Percentiles rank a stretch among this genome's conserved stretches.
phyloP scores from a whole-genome alignment of 306 rosid genomes.

The Oemleria cerasiformis region DNA sequence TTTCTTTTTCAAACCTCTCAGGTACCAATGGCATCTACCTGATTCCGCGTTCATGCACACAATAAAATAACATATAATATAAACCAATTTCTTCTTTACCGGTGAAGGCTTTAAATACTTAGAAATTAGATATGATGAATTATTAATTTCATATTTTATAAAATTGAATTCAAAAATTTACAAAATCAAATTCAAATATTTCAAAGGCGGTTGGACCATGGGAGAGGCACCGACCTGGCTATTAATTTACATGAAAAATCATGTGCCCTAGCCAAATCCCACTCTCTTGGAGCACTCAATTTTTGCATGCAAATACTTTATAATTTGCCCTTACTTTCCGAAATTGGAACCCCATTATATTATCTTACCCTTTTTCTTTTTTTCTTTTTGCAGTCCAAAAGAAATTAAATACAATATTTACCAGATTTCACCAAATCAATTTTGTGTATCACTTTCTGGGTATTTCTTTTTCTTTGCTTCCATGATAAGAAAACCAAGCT shows the following conservation, averaged over 20 bases:
- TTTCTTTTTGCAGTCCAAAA: not conserved
- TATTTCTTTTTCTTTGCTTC: no score
- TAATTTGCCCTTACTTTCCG: not conserved
- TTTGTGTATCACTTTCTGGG: no score
- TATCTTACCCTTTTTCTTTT: not conserved
- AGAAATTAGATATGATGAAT: no score
- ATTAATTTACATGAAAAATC: not conserved
- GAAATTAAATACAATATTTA: no score
- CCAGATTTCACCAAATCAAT: no score
- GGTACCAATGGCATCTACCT: not conserved
- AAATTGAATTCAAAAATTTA: no score
- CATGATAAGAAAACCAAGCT: no score
- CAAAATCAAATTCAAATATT: not conserved
- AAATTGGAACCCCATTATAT: not conserved
- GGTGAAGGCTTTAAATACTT: no score
- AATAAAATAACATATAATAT: no score
- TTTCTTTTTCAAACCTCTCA: not conserved
- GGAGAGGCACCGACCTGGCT: conserved; percentile 14
- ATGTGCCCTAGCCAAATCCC: not conserved
- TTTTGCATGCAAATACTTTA: not conserved
- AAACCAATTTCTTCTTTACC: no score
- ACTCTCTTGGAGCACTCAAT: conserved; percentile 10
- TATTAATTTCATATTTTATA: no score
- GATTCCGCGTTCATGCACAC: conserved; percentile 11
- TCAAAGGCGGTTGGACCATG: not conserved